These are phyloP conservation scores for Stylonectria norvegica DNA, from an alignment of 2,329 filamentous ascomycete species.

Conservation along the genomic window DNA sequence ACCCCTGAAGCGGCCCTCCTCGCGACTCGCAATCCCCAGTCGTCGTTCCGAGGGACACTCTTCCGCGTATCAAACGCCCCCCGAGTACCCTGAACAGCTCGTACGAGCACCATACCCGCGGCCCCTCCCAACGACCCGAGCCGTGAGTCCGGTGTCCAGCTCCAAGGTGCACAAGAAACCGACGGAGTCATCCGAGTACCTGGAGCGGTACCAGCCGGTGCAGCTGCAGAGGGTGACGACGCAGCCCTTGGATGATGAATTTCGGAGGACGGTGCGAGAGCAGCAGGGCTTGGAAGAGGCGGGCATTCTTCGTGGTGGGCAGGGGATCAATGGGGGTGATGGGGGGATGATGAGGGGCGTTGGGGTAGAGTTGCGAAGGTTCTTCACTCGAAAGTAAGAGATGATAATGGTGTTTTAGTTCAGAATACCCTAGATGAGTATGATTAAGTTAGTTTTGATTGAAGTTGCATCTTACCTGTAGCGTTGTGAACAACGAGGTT, in stretches of 20 bases:
- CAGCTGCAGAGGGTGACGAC: slow-evolving; percentile 2
- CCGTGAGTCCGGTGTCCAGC: slow-evolving; percentile 14
- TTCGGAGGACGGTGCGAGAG: too few relatives aligned
- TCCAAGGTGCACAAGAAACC: too few relatives aligned
- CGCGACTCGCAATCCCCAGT: slow-evolving; percentile 23
- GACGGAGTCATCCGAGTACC: slow-evolving; percentile 32
- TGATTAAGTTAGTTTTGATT: too few relatives aligned
- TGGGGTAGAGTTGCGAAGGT: slow-evolving; percentile 23
- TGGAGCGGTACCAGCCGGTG: slow-evolving; percentile 31
- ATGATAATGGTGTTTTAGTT: too few relatives aligned
- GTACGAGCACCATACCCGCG: slow-evolving; percentile 13
- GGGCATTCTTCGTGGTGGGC: background rate
- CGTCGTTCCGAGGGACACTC: slow-evolving; percentile 21
- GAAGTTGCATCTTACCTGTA: too few relatives aligned
- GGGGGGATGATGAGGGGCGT: slow-evolving; percentile 16
- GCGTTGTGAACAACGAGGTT: too few relatives aligned
- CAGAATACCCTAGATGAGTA: too few relatives aligned
- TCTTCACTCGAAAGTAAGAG: slow-evolving; percentile 21
- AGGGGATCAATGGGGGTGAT: slow-evolving; percentile 4
- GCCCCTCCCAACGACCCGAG: slow-evolving; percentile 12
- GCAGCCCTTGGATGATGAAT: too few relatives aligned
- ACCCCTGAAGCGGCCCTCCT: slow-evolving; percentile 39
- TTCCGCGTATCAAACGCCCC: slow-evolving; percentile 30
- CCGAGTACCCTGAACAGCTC: slow-evolving; percentile 25
- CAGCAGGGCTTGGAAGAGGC: too few relatives aligned